Evolutionary conservation across 208 protist species (phyloP).

Genomic region (Strigomonas galati): DNA sequence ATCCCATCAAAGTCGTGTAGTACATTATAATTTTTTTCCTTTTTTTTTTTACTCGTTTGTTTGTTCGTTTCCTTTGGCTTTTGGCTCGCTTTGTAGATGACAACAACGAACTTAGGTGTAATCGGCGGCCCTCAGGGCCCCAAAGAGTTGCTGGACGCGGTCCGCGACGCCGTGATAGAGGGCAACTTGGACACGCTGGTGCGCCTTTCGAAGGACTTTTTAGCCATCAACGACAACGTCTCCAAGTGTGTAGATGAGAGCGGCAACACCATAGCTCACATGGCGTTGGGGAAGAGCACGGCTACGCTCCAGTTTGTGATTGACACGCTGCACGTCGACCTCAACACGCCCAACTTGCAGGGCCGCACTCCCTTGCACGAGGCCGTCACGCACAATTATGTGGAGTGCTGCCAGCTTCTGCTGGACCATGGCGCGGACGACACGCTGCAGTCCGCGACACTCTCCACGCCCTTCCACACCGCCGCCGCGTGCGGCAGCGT

Average conservation of each 20-base stretch:
- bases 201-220: slow-evolving; percentile 69
- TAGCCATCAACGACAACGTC: slow-evolving; percentile 74
- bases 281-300: slow-evolving; percentile 68
- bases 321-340: slow-evolving; percentile 51
- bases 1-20: no score
- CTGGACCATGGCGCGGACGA: slow-evolving; percentile 79
- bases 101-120: no score
- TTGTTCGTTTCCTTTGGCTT: no score
- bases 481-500: slow-evolving; percentile 86
- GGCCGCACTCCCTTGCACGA: slow-evolving; percentile 87
- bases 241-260: slow-evolving; percentile 83
- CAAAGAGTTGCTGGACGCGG: slow-evolving; percentile 81
- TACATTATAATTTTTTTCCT: no score
- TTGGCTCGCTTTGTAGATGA: no score
- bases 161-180: slow-evolving; percentile 53
- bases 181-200: slow-evolving; percentile 70
- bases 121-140: slow-evolving; percentile 81
- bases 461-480: slow-evolving; percentile 89
- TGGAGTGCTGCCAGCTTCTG: slow-evolving; percentile 79
- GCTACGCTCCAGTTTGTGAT: slow-evolving; percentile 68
- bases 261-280: slow-evolving; percentile 83
- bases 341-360: slow-evolving; percentile 79
- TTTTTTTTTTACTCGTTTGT: not conserved
- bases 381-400: slow-evolving; percentile 79
- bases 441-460: slow-evolving; percentile 71